Evolutionary conservation across 768 basidiomycete species (phyloP).

Genomic region (Candolleomyces aberdarensis): DNA sequence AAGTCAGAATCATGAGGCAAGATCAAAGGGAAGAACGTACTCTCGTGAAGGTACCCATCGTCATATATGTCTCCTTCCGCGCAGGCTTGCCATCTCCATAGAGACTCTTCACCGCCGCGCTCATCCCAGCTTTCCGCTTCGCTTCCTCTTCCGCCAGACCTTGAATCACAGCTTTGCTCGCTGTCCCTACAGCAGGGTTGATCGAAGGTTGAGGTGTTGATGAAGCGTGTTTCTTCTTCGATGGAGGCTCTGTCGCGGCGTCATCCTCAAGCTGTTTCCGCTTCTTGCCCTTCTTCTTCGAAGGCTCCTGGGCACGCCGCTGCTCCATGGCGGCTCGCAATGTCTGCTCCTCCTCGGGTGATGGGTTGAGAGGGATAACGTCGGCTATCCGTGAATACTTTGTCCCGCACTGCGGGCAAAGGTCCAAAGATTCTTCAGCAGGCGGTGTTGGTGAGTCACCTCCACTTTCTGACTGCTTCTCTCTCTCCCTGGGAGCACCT

Average conservation of each 20-base stretch:
- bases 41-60: slow-evolving; percentile 88
- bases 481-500: slow-evolving; percentile 29
- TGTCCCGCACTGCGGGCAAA: slow-evolving; percentile 76
- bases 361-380: slow-evolving; percentile 66
- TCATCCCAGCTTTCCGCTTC: slow-evolving; percentile 83
- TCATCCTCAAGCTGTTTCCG: slow-evolving; percentile 39
- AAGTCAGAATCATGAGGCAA: background rate
- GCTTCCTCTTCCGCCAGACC: slow-evolving; percentile 79
- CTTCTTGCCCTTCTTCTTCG: slow-evolving; percentile 61
- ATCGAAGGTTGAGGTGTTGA: slow-evolving; percentile 33
- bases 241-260: slow-evolving; percentile 32
- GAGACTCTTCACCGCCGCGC: slow-evolving; percentile 78
- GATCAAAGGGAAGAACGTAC: slow-evolving; percentile 42
- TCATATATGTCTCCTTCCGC: slow-evolving; percentile 87
- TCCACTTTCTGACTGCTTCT: slow-evolving; percentile 17
- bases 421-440: slow-evolving; percentile 34
- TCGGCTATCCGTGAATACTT: slow-evolving; percentile 61
- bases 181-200: slow-evolving; percentile 52
- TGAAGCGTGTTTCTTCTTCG: slow-evolving; percentile 44
- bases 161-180: slow-evolving; percentile 63
- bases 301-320: slow-evolving; percentile 52
- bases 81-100: slow-evolving; percentile 58
- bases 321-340: slow-evolving; percentile 57
- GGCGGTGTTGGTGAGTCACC: slow-evolving; percentile 18
- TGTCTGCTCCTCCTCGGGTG: slow-evolving; percentile 58